These are phyloP conservation scores for Candida freyschussii DNA, from an alignment of 1,139 yeast species.

Conservation along the genomic window DNA sequence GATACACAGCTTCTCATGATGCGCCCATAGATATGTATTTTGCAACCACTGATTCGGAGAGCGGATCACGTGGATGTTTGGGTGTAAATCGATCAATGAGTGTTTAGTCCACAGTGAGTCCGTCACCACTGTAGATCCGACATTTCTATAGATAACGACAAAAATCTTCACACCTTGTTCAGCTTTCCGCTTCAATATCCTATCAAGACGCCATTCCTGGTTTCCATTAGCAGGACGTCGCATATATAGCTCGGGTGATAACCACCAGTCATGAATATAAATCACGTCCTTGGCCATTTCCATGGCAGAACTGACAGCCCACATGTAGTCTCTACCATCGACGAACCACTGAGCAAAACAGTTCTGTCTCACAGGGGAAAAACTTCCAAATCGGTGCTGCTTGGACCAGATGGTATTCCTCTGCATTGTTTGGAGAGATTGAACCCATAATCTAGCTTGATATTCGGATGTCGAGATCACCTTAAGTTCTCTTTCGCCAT, in stretches of 20 bases:
- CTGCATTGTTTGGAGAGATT: constrained; percentile 67
- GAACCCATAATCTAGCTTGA: constrained; percentile 72
- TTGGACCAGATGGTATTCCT: constrained; percentile 67
- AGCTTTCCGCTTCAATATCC: constrained; percentile 84
- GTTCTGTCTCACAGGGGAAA: constrained; percentile 84
- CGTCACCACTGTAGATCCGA: constrained; percentile 87
- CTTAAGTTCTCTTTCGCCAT: constrained; percentile 72
- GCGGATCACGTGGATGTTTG: constrained; percentile 83
- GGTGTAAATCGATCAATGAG: constrained; percentile 78
- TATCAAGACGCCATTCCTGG: constrained; percentile 89
- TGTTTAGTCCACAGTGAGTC: constrained; percentile 95
- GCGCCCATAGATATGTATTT: constrained; percentile 97
- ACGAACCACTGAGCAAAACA: constrained; percentile 96
- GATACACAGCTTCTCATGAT: constrained; percentile 89
- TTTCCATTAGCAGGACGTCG: constrained; percentile 94
- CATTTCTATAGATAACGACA: constrained; percentile 91
- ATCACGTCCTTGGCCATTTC: constrained; percentile 93
- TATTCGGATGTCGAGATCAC: constrained; percentile 69
- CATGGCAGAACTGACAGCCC: constrained; percentile 92
- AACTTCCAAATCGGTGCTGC: constrained; percentile 74
- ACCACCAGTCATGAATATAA: constrained; percentile 98
- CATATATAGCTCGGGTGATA: constrained; percentile 87
- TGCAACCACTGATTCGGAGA: constrained; percentile 95
- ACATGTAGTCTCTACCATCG: constrained; percentile 92
- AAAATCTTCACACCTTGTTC: constrained; percentile 92